Conservation (phyloP, 2,329 filamentous ascomycete species). For the Fusarium sp. region DNA sequence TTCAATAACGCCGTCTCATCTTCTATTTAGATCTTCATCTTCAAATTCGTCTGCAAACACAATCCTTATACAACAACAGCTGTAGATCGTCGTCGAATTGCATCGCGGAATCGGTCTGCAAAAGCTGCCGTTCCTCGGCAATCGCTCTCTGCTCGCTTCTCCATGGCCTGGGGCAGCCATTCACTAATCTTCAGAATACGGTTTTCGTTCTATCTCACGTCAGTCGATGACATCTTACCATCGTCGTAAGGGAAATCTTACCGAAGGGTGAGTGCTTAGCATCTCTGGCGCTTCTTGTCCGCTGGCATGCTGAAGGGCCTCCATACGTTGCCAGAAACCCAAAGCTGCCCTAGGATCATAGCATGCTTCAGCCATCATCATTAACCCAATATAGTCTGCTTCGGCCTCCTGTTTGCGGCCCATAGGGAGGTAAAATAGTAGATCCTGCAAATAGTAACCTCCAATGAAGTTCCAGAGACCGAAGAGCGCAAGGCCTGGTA, state of each 20-base stretch:
- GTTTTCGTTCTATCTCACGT: constrained; percentile 62
- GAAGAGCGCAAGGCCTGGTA: constrained; percentile 55
- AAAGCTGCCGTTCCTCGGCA: constrained; percentile 64
- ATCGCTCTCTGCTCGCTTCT: constrained; percentile 64
- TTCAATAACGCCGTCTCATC: not conserved
- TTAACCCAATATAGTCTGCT: constrained; percentile 82
- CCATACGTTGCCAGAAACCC: constrained; percentile 75
- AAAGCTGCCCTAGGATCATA: constrained; percentile 76
- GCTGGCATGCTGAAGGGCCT: constrained; percentile 54
- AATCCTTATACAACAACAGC: constrained; percentile 26
- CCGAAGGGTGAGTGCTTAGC: constrained; percentile 80
- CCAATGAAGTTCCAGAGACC: constrained; percentile 57
- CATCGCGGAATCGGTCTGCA: constrained; percentile 63
- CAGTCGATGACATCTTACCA: not conserved
- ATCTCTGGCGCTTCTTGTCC: constrained; percentile 72
- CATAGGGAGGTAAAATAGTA: constrained; percentile 75
- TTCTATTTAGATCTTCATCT: not conserved
- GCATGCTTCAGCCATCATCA: constrained; percentile 86
- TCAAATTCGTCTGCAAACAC: not conserved
- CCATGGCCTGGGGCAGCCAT: constrained; percentile 69
- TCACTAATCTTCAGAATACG: constrained; percentile 73
- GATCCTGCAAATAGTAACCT: constrained; percentile 62
- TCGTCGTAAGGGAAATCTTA: constrained; percentile 52
- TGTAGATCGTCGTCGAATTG: constrained; percentile 53
- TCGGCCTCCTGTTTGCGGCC: constrained; percentile 78